phyloP scores from a whole-genome alignment of 352 stramenopile genomes.

The Vaucheria bursata region DNA sequence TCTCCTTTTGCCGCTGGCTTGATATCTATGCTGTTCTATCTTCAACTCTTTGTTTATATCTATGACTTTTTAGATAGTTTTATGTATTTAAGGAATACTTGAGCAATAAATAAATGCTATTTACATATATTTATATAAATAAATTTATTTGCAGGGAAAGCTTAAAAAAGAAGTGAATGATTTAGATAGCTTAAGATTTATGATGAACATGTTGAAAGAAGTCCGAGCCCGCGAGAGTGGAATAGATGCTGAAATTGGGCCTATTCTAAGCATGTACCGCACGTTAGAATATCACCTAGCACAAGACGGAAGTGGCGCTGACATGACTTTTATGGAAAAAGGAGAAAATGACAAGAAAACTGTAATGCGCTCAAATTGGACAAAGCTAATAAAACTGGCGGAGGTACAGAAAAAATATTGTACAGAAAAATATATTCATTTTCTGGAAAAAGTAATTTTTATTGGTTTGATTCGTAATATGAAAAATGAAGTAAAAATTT shows the following conservation, averaged over 20 bases:
- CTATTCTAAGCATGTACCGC: constrained; percentile 95
- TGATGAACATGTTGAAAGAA: constrained; percentile 94
- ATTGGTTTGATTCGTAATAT: too few relatives aligned
- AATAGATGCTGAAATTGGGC: constrained; percentile 96
- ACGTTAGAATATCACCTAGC: constrained; percentile 57
- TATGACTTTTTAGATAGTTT: too few relatives aligned
- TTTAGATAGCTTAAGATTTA: constrained; percentile 88
- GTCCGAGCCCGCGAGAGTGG: constrained; percentile 89
- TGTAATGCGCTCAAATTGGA: constrained; percentile 89
- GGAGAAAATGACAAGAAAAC: constrained; percentile 98
- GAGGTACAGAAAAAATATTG: constrained; percentile 81
- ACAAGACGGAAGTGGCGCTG: constrained; percentile 51
- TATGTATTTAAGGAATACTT: too few relatives aligned
- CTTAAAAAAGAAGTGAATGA: constrained; percentile 66
- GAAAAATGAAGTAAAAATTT: too few relatives aligned
- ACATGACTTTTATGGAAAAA: constrained; percentile 87
- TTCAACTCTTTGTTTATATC: too few relatives aligned
- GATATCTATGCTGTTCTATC: too few relatives aligned
- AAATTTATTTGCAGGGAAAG: constrained; percentile 63
- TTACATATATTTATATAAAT: too few relatives aligned
- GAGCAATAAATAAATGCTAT: too few relatives aligned
- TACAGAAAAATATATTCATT: too few relatives aligned
- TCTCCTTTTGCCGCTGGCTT: too few relatives aligned
- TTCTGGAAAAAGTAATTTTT: too few relatives aligned
- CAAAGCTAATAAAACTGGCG: constrained; percentile 87